These are phyloP conservation scores for Aspergillaceae sp. DNA, from an alignment of 2,329 filamentous ascomycete species.

Conservation along the genomic window DNA sequence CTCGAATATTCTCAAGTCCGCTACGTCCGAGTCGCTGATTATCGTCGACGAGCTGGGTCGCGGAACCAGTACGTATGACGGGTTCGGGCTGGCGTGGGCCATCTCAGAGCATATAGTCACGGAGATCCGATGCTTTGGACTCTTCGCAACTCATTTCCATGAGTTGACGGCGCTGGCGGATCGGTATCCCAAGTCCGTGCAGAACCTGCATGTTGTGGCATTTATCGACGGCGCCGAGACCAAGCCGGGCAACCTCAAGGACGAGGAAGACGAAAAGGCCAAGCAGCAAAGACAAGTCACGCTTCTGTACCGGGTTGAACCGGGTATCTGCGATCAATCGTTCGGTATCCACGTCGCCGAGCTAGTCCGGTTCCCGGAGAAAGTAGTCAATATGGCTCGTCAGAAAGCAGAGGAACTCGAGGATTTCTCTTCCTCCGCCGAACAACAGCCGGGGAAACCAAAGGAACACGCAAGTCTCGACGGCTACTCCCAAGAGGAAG, in stretches of 20 bases:
- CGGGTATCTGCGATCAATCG: slow-evolving; percentile 90
- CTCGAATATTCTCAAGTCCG: slow-evolving; percentile 94
- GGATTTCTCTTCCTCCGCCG: slow-evolving; percentile 55
- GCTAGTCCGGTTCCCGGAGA: slow-evolving; percentile 88
- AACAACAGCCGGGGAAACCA: slow-evolving; percentile 38
- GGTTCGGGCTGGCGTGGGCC: slow-evolving; percentile 97
- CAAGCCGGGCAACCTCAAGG: slow-evolving; percentile 37
- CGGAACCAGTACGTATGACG: slow-evolving; percentile 95
- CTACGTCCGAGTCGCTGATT: slow-evolving; percentile 88
- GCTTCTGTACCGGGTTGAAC: slow-evolving; percentile 90
- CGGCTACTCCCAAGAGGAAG: slow-evolving; percentile 68
- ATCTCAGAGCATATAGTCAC: slow-evolving; percentile 96
- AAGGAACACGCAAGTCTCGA: slow-evolving; percentile 21
- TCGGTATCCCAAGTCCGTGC: slow-evolving; percentile 68
- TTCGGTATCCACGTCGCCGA: slow-evolving; percentile 98
- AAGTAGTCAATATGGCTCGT: slow-evolving; percentile 99
- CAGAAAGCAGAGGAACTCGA: slow-evolving; percentile 96
- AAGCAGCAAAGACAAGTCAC: slow-evolving; percentile 74
- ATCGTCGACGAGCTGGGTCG: slow-evolving; percentile 97
- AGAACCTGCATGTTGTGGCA: slow-evolving; percentile 91
- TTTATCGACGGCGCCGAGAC: slow-evolving; percentile 60
- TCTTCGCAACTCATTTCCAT: slow-evolving; percentile 98
- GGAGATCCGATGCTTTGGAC: slow-evolving; percentile 85
- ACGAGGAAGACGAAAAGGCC: slow-evolving; percentile 31
- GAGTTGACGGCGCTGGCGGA: slow-evolving; percentile 88